Conservation (phyloP, 345 rosid genomes). For the Salix purpurea region DNA sequence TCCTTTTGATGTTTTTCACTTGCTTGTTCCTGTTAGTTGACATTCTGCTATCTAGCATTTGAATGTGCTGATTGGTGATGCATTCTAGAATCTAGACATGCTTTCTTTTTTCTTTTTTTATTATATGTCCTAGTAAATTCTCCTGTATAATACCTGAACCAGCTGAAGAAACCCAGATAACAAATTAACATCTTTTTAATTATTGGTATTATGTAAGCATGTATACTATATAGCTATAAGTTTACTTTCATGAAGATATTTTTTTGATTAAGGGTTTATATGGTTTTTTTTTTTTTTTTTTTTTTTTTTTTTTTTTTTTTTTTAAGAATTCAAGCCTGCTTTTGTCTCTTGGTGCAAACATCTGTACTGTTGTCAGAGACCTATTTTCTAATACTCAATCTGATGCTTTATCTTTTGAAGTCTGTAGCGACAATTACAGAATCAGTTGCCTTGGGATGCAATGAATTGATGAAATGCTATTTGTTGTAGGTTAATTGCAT, state of each 20-base stretch:
- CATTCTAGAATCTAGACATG: background rate
- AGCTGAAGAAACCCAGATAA: background rate
- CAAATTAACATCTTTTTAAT: background rate
- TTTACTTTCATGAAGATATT: background rate
- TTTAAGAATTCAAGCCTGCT: background rate
- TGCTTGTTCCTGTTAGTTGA: background rate
- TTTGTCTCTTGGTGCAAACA: background rate
- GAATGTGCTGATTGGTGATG: background rate
- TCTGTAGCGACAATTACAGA: background rate
- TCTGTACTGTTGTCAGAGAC: too few relatives aligned
- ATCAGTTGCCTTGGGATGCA: slow-evolving; percentile 3
- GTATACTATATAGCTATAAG: background rate
- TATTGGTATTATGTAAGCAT: background rate
- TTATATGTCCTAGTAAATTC: background rate
- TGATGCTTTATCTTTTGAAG: background rate
- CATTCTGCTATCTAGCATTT: background rate
- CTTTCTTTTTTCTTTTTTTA: background rate
- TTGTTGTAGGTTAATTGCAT: slow-evolving; percentile 59
- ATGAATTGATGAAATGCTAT: slow-evolving; percentile 6
- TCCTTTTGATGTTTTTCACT: background rate
- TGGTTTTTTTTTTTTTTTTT: background rate
- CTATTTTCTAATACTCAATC: background rate
- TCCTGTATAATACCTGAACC: background rate
- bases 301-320: background rate
- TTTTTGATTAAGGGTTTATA: background rate